A percentile compares a stretch with the other conserved stretches of the same genome.
phyloP scores from a whole-genome alignment of 805 yeast species.

The Komagataella pseudopastoris region DNA sequence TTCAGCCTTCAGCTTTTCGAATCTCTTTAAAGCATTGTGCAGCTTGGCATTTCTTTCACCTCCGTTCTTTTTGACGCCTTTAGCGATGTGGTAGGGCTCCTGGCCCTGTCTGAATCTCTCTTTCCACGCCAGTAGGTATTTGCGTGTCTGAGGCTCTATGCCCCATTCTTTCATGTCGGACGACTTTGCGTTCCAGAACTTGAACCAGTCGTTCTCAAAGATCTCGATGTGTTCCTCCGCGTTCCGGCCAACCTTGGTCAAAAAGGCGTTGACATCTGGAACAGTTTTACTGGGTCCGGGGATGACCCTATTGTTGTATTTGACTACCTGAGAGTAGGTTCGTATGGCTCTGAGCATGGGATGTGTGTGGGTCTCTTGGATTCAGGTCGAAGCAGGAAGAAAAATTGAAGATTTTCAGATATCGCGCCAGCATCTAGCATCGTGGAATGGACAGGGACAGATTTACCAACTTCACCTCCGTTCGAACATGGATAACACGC shows the following conservation, averaged over 20 bases:
- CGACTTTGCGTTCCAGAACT: constrained; percentile 45
- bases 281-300: constrained; percentile 40
- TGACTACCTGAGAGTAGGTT: constrained; percentile 1
- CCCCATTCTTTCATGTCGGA: constrained; percentile 60
- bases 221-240: constrained; percentile 51
- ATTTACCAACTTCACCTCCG: neutral
- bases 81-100: constrained; percentile 35
- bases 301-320: constrained; percentile 4
- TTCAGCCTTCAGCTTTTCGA: constrained; percentile 32
- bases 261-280: constrained; percentile 64
- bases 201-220: constrained; percentile 59
- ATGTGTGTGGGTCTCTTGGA: neutral
- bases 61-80: constrained; percentile 64
- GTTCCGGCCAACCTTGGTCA: constrained; percentile 69
- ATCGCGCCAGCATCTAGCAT: neutral
- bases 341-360: neutral
- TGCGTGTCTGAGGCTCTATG: constrained; percentile 56
- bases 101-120: constrained; percentile 50
- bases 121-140: constrained; percentile 62
- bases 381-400: neutral
- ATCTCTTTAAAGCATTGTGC: constrained; percentile 43
- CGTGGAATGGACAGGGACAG: neutral
- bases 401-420: neutral
- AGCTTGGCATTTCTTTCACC: constrained; percentile 77
- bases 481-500: constrained; percentile 9